phyloP scores from a whole-genome alignment of 225 moss, liverwort and hornwort genomes.

The Physcomitrellopsis africana region DNA sequence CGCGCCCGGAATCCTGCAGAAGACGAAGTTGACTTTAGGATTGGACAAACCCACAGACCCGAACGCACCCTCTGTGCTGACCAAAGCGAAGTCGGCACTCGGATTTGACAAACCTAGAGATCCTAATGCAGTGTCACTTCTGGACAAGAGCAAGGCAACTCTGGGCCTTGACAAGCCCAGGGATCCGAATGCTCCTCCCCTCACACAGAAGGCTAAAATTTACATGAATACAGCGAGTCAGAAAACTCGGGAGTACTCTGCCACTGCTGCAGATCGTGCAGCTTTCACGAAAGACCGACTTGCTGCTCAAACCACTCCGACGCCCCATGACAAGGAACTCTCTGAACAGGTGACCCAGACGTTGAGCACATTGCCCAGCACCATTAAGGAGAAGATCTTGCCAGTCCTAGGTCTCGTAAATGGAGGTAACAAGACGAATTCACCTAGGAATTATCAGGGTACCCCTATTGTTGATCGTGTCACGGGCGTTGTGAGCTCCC shows the following conservation, averaged over 20 bases:
- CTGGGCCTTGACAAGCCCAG: constrained; percentile 15
- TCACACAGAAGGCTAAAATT: constrained; percentile 23
- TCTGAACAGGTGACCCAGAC: constrained; percentile 58
- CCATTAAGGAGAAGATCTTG: constrained; percentile 37
- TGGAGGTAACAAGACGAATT: no score
- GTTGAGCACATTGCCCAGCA: constrained; percentile 43
- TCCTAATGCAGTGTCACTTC: constrained; percentile 28
- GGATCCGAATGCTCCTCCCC: constrained; percentile 22
- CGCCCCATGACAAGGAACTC: constrained; percentile 51
- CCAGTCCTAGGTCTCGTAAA: no score
- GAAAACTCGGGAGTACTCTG: constrained; percentile 32
- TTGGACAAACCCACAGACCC: constrained; percentile 30
- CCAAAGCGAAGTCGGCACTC: constrained; percentile 13
- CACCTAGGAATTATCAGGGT: no score
- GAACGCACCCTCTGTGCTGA: constrained; percentile 24
- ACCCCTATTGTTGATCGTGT: constrained; percentile 21
- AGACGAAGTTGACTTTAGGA: background rate
- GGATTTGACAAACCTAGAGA: constrained; percentile 35
- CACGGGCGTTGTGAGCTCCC: constrained; percentile 26
- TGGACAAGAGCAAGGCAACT: constrained; percentile 39
- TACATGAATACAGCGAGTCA: background rate
- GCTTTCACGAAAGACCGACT: constrained; percentile 52
- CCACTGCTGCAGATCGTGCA: constrained; percentile 43
- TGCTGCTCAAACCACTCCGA: constrained; percentile 49
- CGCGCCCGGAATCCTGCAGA: constrained; percentile 7